Base-by-base conservation (phyloP, 2,329 filamentous ascomycete genomes). In the Colletotrichum australisinense region DNA sequence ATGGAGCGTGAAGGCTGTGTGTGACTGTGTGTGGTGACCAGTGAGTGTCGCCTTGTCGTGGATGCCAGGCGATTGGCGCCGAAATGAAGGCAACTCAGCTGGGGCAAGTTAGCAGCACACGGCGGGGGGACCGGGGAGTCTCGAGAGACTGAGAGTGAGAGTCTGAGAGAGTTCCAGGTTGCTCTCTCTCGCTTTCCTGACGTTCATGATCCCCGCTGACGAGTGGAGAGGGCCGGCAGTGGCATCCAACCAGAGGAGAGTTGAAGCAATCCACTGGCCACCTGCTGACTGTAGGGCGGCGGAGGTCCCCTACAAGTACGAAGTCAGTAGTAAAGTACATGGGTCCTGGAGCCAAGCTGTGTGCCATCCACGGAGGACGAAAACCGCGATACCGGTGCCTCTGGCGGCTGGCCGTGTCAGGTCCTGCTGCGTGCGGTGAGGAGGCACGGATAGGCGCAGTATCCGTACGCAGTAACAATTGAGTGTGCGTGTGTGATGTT, bases 281-380 rank as follows among this genome's bases (percentile, higher is more conserved):
- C 53, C 69, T 72, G 65, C 55, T 69, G 65, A 69, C 69, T 24
- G 52, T 46, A 65, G 53, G 24, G 55, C 57, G 42, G 35, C 66
- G 65, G 69, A 72, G 66, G 66, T 73, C 59, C 69, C 67, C 57
- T 68, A 46, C 53, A 42, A 30, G 63, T 42, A 42, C 38, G 38
- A 14, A 42, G 32, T 35, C 32, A 12, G 32, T 35, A 12, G 32
- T 35, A 35, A 35, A 35, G 38, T 42, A 56, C 52, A 65, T 65
- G 22, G 63, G 52, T 57, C 56, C 52, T 56, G 12, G 12, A 28
- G 22, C 26, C 26, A 22, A 16, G 14, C 32, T n/a, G 19, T 42
- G 38, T 42, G 38, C 16, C 16, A 42, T 42, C 38, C 42, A 49
- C 42, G 42, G 42, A 22, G 42, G 16, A 49, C 42, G 42, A 49